Evolutionary conservation across 805 yeast species (phyloP).

Genomic region (Danielozyma ontarioensis): DNA sequence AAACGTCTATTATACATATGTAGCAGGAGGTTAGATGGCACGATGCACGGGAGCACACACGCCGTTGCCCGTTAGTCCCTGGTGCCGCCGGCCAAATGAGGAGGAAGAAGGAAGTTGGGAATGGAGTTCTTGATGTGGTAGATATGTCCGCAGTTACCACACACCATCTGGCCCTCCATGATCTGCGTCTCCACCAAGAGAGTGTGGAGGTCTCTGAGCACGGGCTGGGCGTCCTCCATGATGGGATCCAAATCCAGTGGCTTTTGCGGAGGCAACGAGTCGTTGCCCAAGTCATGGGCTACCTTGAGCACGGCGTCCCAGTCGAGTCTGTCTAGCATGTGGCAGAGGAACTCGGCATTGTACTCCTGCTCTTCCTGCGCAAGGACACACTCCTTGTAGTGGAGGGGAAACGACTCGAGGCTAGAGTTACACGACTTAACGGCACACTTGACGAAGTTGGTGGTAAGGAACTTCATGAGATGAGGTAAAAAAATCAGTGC

Average conservation of each 20-base stretch:
- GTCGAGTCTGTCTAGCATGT: slow-evolving; percentile 75
- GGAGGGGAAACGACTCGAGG: slow-evolving; percentile 74
- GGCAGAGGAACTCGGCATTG: slow-evolving; percentile 72
- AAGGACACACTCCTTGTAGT: slow-evolving; percentile 61
- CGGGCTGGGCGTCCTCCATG: slow-evolving; percentile 45
- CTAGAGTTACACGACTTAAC: slow-evolving; percentile 74
- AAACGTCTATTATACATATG: too few relatives aligned
- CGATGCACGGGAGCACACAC: too few relatives aligned
- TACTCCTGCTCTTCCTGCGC: slow-evolving; percentile 76
- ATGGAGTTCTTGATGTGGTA: slow-evolving; percentile 89
- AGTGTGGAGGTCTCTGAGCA: slow-evolving; percentile 72
- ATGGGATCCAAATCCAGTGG: slow-evolving; percentile 55
- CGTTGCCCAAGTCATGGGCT: slow-evolving; percentile 56
- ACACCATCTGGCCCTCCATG: slow-evolving; percentile 82
- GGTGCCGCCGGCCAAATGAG: slow-evolving; percentile 66
- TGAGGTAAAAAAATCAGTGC: neutral
- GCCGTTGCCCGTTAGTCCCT: too few relatives aligned
- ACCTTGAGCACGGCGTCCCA: slow-evolving; percentile 83
- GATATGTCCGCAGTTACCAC: slow-evolving; percentile 79
- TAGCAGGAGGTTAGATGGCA: too few relatives aligned
- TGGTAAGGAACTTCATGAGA: slow-evolving; percentile 88
- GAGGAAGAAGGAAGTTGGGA: slow-evolving; percentile 91
- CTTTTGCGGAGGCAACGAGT: slow-evolving; percentile 50
- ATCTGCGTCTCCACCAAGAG: slow-evolving; percentile 83
- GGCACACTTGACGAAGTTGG: slow-evolving; percentile 94